Conservation (phyloP, 225 moss, liverwort and hornwort genomes). For the Neckera pumila region DNA sequence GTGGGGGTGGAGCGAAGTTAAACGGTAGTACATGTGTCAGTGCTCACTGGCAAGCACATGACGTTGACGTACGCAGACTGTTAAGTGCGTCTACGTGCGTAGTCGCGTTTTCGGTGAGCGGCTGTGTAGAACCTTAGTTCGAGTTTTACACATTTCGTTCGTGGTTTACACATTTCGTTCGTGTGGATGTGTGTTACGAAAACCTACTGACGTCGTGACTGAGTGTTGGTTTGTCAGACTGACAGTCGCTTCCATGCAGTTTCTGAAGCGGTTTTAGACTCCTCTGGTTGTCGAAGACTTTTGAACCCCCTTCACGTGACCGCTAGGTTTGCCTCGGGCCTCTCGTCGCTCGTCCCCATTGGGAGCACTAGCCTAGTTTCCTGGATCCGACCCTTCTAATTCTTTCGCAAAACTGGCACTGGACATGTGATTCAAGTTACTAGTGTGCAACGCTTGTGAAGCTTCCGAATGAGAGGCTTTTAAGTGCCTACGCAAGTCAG, state of each 20-base stretch:
- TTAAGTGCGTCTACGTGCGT: background rate
- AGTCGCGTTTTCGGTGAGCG: background rate
- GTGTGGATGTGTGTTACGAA: background rate
- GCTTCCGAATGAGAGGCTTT: background rate
- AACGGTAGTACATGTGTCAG: background rate
- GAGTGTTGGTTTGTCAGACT: background rate
- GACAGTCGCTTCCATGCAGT: background rate
- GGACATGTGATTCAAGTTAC: background rate
- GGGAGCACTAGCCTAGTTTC: background rate
- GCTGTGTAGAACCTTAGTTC: background rate
- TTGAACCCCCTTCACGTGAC: constrained; percentile 6
- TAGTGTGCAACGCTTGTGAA: background rate
- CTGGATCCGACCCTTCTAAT: background rate
- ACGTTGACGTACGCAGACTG: background rate
- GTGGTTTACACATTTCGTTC: background rate
- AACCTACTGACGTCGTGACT: background rate
- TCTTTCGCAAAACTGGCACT: background rate
- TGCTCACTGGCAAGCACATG: background rate
- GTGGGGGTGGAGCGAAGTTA: background rate
- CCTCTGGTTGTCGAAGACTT: background rate
- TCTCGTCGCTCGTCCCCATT: background rate
- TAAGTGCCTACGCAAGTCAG: background rate
- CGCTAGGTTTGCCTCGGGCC: background rate
- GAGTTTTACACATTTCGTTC: background rate
- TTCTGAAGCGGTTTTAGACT: background rate